Conservation (phyloP, 2,329 filamentous ascomycete genomes). For the Phialocephala sp. region DNA sequence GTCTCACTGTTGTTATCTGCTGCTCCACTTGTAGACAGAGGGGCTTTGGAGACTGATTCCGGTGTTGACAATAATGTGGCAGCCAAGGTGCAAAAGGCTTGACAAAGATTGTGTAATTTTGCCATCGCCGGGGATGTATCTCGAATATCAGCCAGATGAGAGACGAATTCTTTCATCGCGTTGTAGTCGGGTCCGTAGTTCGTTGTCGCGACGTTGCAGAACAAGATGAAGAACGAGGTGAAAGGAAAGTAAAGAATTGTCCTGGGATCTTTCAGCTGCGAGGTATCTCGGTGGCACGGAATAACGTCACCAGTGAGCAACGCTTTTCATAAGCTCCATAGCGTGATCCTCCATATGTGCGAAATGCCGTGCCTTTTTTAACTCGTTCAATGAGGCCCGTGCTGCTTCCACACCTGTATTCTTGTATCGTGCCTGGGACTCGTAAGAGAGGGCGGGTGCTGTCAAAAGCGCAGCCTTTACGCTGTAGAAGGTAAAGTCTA, state of each 20-base stretch:
- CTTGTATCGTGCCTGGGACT: not conserved
- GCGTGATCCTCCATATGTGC: not conserved
- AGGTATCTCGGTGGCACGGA: not conserved
- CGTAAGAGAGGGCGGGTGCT: not conserved
- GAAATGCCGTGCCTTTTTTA: not conserved
- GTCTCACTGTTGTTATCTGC: not conserved
- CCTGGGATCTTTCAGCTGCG: not conserved
- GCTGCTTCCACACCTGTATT: not conserved
- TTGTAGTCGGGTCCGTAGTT: not conserved
- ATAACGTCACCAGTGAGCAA: not conserved
- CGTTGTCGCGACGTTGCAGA: not conserved
- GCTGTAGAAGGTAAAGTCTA: conserved; percentile 1
- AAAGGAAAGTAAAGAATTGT: not conserved
- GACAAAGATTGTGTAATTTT: not conserved
- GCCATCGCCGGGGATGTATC: not conserved
- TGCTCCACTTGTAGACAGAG: not conserved
- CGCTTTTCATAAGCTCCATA: conserved; percentile 3
- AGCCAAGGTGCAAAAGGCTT: not conserved
- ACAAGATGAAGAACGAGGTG: not conserved
- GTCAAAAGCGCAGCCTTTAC: not conserved
- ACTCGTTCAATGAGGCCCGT: not conserved
- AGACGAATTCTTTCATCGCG: not conserved
- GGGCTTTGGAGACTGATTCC: not conserved
- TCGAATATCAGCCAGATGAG: not conserved
- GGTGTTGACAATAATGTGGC: not conserved